Evolutionary conservation across 495 filamentous ascomycete species (phyloP), one percentile per base, ranked within the genome.

Genomic region (Talaromyces proteolyticus): DNA sequence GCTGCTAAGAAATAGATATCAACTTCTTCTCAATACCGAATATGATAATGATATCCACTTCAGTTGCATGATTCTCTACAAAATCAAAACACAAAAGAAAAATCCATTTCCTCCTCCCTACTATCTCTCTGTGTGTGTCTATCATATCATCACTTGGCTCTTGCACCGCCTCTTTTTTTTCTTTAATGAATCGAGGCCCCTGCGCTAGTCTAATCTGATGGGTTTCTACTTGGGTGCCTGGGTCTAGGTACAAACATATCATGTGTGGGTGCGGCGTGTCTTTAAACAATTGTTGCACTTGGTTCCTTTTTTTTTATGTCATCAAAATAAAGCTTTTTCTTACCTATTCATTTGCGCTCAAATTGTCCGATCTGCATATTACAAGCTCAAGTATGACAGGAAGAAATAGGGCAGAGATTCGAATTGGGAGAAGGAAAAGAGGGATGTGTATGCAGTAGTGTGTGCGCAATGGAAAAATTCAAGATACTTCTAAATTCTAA

Each of bases 1-100:
- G 82, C 84, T 61, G 83, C 84, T 81, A 96, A 87, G 81, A 86
- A 98, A 87, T 96, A 94, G 80, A 75, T 72, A 69, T 72, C 66
- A 49, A 57, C 42, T 24, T 47, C 24, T 19, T 14, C 17, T 16
- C 26, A 36, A 49, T 24, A 49, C 19, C 12, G 24, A 49, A 49
- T 49, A 49, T 49, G 47, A 49, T 49, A 49, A 49, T 49, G 47
- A 49, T 49, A 49, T 49, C 47, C 47, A 39, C 18, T 29, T 48
- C 40, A n/a, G n/a, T n/a, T n/a, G n/a, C n/a, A n/a, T n/a, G n/a
- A n/a, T n/a, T n/a, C n/a, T n/a, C n/a, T n/a, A n/a, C n/a, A n/a
- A 14, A 34, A 34, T 6, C 44, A 36, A 47, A 47, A 38, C n/a
- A n/a, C n/a, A 37, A 12, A 24, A 12, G 1, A 37, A 19, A 19